Evolutionary conservation across 1,284 basidiomycete genomes (phyloP).

Genomic region (Ganoderma leucocontextum): DNA sequence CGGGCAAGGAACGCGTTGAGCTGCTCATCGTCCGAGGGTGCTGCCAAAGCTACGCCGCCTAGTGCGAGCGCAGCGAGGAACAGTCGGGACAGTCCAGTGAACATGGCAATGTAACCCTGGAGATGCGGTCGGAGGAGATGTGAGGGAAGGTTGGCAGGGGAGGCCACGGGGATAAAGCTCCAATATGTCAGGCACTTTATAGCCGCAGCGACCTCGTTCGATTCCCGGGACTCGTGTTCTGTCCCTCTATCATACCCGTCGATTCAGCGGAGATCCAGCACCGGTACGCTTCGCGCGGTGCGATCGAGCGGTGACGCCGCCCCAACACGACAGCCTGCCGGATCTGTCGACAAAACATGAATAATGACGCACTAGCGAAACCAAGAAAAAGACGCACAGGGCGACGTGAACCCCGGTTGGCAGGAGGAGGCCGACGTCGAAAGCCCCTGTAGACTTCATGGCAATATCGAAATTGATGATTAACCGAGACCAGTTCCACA

Average conservation of each 20-base stretch:
- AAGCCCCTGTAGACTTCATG: constrained; percentile 1
- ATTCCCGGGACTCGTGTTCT: background rate
- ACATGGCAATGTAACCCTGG: constrained; percentile 15
- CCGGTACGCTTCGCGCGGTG: constrained; percentile 4
- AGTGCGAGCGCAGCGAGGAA: constrained; percentile 27
- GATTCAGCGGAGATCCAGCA: constrained; percentile 11
- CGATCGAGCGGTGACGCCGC: background rate
- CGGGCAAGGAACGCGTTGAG: constrained; percentile 29
- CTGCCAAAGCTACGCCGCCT: constrained; percentile 16
- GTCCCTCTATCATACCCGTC: background rate
- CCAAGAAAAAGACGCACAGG: background rate
- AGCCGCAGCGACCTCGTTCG: constrained; percentile 14
- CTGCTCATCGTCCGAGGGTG: constrained; percentile 23
- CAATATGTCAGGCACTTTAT: constrained; percentile 15
- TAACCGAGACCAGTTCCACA: constrained; percentile 3
- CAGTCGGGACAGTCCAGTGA: constrained; percentile 24
- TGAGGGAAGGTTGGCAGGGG: constrained; percentile 2
- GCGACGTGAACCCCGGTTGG: background rate
- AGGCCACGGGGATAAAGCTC: constrained; percentile 4
- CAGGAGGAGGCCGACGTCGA: background rate
- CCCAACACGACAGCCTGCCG: constrained; percentile 1
- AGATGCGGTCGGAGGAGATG: background rate
- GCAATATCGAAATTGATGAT: background rate
- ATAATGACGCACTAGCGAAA: background rate
- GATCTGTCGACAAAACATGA: constrained; percentile 2